phyloP scores from a whole-genome alignment of 2,329 filamentous ascomycete species.

The Cordyceps javanica region DNA sequence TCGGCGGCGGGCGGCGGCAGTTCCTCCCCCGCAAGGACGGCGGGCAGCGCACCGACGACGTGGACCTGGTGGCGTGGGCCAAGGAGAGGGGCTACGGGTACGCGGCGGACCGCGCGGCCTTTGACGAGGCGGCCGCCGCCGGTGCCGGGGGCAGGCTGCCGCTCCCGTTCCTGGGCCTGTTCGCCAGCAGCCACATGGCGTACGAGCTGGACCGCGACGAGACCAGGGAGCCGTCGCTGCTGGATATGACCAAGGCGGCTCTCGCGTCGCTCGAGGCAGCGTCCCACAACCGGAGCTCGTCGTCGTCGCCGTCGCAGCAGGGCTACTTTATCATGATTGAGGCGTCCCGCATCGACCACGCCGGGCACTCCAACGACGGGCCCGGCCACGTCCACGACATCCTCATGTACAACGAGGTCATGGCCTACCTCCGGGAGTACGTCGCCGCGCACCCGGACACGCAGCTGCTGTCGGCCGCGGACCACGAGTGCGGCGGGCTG shows the following conservation, averaged over 20 bases:
- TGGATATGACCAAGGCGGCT: conserved; percentile 17
- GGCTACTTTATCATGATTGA: conserved; percentile 23
- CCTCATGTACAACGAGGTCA: conserved; percentile 22
- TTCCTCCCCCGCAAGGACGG: conserved; percentile 18
- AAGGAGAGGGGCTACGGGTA: conserved; percentile 18
- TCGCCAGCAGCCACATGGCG: conserved; percentile 16
- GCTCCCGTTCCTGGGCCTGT: conserved; percentile 19
- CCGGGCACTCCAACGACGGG: conserved; percentile 20
- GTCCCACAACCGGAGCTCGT: conserved; percentile 11
- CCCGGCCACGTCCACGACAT: conserved; percentile 20
- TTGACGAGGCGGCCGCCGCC: conserved; percentile 14
- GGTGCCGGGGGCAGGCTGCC: conserved; percentile 14
- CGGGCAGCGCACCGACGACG: conserved; percentile 16
- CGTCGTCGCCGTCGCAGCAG: too few species aligned
- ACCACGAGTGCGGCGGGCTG: conserved; percentile 22
- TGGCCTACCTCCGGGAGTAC: conserved; percentile 18
- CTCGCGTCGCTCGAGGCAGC: conserved; percentile 17
- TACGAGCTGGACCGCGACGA: conserved; percentile 21
- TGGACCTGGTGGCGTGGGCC: conserved; percentile 20
- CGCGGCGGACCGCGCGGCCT: conserved; percentile 15
- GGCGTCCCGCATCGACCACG: conserved; percentile 21
- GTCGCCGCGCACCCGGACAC: conserved; percentile 19
- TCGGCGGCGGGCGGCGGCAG: conserved; percentile 20
- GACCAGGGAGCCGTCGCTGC: conserved; percentile 17
- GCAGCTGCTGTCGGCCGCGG: conserved; percentile 21